Percentiles rank a stretch among this genome's conserved stretches.
Conservation (phyloP, 495 filamentous ascomycete genomes). For the Tirmania nivea region DNA sequence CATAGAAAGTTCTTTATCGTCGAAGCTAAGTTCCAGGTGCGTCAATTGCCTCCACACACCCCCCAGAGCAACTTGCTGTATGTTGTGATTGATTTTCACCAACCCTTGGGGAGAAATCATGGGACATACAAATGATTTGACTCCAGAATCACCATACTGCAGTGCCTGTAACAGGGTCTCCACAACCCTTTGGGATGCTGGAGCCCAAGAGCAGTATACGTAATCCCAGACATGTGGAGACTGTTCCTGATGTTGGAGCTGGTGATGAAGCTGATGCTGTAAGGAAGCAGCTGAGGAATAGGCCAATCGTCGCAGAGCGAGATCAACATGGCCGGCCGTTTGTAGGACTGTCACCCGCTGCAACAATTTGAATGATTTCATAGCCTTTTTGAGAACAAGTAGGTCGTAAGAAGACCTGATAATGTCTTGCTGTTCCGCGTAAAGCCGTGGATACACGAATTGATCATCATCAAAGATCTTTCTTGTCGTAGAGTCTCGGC, state of each 20-base stretch:
- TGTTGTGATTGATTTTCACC: constrained; percentile 4
- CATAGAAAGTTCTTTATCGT: constrained; percentile 5
- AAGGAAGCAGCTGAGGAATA: constrained; percentile 5
- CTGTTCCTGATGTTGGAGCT: constrained; percentile 1
- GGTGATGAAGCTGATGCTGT: background rate
- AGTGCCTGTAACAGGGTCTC: constrained; percentile 14
- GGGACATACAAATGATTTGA: constrained; percentile 17
- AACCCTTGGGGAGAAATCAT: constrained; percentile 18
- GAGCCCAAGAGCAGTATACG: constrained; percentile 19
- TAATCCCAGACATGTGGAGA: constrained; percentile 8
- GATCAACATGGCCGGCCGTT: constrained; percentile 19
- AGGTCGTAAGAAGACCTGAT: constrained; percentile 14
- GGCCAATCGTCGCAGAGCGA: constrained; percentile 17
- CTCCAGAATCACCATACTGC: constrained; percentile 10
- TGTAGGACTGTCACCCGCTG: constrained; percentile 16
- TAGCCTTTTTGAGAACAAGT: constrained; percentile 15
- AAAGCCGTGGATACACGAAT: background rate
- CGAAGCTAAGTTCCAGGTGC: constrained; percentile 17
- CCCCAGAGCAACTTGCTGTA: constrained; percentile 2
- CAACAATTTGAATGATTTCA: constrained; percentile 16
- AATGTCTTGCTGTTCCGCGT: constrained; percentile 15
- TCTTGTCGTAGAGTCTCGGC: background rate
- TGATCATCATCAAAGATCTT: background rate
- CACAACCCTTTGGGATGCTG: constrained; percentile 16
- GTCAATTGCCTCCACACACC: constrained; percentile 13